Evolutionary conservation across 352 stramenopile genomes (phyloP).

Genomic region (Blastocystis sp.): DNA sequence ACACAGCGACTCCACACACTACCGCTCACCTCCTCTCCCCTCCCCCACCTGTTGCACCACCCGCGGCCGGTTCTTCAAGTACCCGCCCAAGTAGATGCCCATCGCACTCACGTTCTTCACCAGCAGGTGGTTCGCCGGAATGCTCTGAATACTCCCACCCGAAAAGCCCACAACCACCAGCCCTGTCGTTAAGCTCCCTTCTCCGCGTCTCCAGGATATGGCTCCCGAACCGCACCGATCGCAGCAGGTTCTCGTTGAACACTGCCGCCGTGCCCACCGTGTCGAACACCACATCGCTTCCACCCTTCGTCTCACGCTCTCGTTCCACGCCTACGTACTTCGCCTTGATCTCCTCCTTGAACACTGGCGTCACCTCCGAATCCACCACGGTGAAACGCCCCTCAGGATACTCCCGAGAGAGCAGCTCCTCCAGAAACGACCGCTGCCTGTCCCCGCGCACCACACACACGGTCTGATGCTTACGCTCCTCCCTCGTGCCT

Average conservation of each 20-base stretch:
- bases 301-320: background rate
- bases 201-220: background rate
- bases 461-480: constrained; percentile 23
- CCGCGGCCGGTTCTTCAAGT: constrained; percentile 25
- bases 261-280: constrained; percentile 4
- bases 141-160: background rate
- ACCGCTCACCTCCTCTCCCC: background rate
- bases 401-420: background rate
- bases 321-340: background rate
- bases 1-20: constrained; percentile 5
- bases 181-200: background rate
- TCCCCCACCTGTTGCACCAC: background rate
- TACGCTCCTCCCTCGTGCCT: background rate
- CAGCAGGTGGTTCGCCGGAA: constrained; percentile 40
- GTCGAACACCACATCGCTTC: constrained; percentile 27
- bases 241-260: constrained; percentile 25
- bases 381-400: background rate
- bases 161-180: constrained; percentile 26
- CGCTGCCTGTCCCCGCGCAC: constrained; percentile 1
- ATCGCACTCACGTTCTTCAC: constrained; percentile 37
- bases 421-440: background rate
- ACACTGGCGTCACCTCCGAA: constrained; percentile 4
- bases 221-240: constrained; percentile 1
- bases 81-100: constrained; percentile 41
- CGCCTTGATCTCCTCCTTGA: background rate